Base-by-base conservation (phyloP, 2,329 filamentous ascomycete genomes). In the Pseudopithomyces maydicus region DNA sequence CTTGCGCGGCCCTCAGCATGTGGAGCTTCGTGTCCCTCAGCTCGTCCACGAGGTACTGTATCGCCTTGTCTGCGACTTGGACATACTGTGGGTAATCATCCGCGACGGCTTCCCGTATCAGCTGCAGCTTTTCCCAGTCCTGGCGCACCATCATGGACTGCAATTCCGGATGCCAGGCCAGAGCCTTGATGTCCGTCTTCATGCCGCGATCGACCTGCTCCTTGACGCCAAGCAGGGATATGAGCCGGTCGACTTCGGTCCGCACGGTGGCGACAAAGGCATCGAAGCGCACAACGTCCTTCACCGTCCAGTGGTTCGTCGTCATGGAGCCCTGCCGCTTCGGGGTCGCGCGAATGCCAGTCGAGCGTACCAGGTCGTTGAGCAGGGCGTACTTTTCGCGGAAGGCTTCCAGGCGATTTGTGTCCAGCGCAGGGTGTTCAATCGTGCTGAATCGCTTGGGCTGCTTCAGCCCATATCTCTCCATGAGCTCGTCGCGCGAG, bases 121-220 rank as follows among this genome's bases (percentile, higher is more conserved):
- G 68, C 17, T 70, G 65, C n/a, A 81, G 63, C 63, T 81, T 81
- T 39, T 73, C 71, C 72, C 70, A 74, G 36, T 76, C 74, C 20
- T 69, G 63, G 38, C 66, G 62, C 6, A 74, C 67, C 11, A 67
- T 44, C 11, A 69, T 65, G 0, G 68, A 68, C 10, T 74, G 73
- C 8, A 77, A 70, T 51, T 81, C 79, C 2, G 80, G 72, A 62
- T 81, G 79, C 79, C 79, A 81, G n/a, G 78, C 79, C 66, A 81
- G 77, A 12, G 75, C 73, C 36, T 74, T 74, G 54, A 81, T 80
- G 50, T 81, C 79, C 58, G 76, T 75, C 35, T 74, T 70, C 65
- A 78, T 77, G 12, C 74, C 79, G 12, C 76, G 66, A 60, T 81
- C 78, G 1, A 81, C 75, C 39, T 75, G 69, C 46, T 80, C 76